Conservation (phyloP, 352 stramenopile genomes). For the Phytophthora nicotianae region DNA sequence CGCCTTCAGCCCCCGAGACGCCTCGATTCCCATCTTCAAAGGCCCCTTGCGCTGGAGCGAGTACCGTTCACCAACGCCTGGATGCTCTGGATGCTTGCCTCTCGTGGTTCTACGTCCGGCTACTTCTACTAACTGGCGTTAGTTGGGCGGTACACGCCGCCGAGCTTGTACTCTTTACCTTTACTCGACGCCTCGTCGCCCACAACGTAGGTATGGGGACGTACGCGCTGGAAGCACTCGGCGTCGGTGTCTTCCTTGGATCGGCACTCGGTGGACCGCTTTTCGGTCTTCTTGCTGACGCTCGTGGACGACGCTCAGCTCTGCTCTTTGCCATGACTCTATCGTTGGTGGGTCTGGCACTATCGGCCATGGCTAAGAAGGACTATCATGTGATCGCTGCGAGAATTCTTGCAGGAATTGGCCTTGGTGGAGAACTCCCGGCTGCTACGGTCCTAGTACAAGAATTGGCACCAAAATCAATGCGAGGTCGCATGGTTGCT, state of each 20-base stretch:
- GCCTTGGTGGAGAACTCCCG: conserved; percentile 43
- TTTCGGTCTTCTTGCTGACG: conserved; percentile 35
- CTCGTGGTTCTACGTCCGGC: conserved; percentile 32
- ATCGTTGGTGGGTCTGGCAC: conserved; percentile 30
- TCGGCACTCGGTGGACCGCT: conserved; percentile 31
- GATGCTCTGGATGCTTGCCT: conserved; percentile 19
- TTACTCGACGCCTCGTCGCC: conserved; percentile 29
- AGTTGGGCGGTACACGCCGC: conserved; percentile 41
- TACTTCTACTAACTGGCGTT: conserved; percentile 35
- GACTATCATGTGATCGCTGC: conserved; percentile 31
- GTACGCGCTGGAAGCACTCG: conserved; percentile 25
- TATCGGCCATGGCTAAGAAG: conserved; percentile 26
- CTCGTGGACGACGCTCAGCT: conserved; percentile 26
- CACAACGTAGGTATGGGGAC: conserved; percentile 27
- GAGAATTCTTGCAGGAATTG: conserved; percentile 34
- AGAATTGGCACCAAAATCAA: conserved; percentile 34
- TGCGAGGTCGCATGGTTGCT: conserved; percentile 32
- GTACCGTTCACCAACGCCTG: conserved; percentile 18
- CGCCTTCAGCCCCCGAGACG: neutral
- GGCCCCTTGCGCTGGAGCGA: conserved; percentile 1
- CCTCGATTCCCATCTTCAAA: conserved; percentile 3
- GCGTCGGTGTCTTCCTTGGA: conserved; percentile 18
- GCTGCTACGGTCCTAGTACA: conserved; percentile 35
- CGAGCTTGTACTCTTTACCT: conserved; percentile 43
- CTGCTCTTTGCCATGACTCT: conserved; percentile 36